Evolutionary conservation across 2,329 filamentous ascomycete genomes (phyloP), one percentile per base, ranked within the genome.

Genomic region (Aspergillus terreus): DNA sequence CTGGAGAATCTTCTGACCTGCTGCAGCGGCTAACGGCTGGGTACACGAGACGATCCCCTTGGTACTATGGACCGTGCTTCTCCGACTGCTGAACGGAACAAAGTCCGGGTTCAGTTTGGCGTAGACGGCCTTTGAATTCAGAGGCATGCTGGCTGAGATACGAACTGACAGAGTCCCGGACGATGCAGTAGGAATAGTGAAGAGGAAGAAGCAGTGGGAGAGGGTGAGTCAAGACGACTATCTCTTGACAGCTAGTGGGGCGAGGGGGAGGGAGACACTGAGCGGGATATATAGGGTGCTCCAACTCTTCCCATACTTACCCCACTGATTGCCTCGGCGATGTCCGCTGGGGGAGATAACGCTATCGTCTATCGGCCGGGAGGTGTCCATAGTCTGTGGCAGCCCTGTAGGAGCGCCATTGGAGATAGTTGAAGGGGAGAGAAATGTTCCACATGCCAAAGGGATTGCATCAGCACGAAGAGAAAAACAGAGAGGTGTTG

Each of bases 51-150:
- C 88, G 52, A 97, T 96, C 43, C 91, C 92, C 64, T 92, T 87
- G 4, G 88, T 92, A 69, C 90, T 96, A 69, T 97, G 92, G 11
- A 97, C 90, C 11, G 95, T 91, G 62, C 92, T 96, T 56, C 94
- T 80, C 36, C 92, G 83, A 61, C 90, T 95, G 9, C 88, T 44
- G 46, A 72, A 72, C 3, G 66, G 65, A 44, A 60, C 60, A 47
- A 68, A 69, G 35, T 76, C 71, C 7, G 77, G 72, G 42, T 79
- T 72, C 19, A 64, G 63, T 48, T 74, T 71, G 27, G 79, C 74
- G 57, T 80, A 81, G 47, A 83, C 70, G 49, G 80, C 72, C 52
- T 70, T 71, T 12, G 74, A 67, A 55, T 75, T 74, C 55, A 79
- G 75, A 52, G 76, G 74, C 77, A 79, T 79, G 21, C 15, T 47